Evolutionary conservation across 495 filamentous ascomycete genomes (phyloP).

Genomic region (Copromyces sp.): DNA sequence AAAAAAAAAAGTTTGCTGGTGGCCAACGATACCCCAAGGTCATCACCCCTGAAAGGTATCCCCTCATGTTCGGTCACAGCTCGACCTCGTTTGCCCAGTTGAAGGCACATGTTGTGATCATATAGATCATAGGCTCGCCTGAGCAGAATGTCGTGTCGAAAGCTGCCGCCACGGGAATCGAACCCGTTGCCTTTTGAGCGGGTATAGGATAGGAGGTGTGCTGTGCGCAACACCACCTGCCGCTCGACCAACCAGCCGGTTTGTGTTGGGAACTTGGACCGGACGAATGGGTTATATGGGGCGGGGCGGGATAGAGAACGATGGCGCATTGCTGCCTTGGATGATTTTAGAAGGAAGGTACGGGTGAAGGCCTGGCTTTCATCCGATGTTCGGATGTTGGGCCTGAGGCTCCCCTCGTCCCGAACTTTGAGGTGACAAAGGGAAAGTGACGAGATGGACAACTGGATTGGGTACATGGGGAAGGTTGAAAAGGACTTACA

Average conservation of each 20-base stretch:
- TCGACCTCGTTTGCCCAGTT: neutral
- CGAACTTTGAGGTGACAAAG: neutral
- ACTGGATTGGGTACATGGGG: neutral
- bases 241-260: neutral
- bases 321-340: neutral
- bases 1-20: neutral
- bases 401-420: neutral
- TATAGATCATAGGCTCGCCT: neutral
- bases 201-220: neutral
- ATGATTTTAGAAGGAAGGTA: neutral
- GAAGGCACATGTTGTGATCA: neutral
- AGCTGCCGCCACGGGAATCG: neutral
- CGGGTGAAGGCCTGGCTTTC: neutral
- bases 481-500: constrained; percentile 2
- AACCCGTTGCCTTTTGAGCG: neutral
- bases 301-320: neutral
- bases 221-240: neutral
- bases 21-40: neutral
- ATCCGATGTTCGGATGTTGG: neutral
- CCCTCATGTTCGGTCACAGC: neutral
- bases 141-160: neutral
- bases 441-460: neutral
- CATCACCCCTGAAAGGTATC: neutral
- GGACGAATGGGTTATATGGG: neutral
- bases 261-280: neutral